Evolutionary conservation across 768 basidiomycete genomes (phyloP), one percentile per base, ranked within the genome.

Genomic region (Boletus sp.): DNA sequence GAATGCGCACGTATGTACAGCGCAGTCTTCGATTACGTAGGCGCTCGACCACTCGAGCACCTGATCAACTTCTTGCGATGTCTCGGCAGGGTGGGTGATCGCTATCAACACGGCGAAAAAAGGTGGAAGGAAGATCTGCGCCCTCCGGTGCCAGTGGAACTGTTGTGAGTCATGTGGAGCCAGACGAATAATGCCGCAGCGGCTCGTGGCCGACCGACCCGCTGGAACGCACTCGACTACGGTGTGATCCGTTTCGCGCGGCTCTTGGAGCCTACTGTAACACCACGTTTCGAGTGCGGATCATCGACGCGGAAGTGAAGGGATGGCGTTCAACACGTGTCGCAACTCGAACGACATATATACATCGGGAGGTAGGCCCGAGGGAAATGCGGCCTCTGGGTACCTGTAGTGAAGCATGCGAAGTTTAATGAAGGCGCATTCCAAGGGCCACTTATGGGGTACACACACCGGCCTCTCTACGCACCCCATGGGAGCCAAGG

Each of bases 1-100:
- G 35, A 39, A 36, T 9, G 20, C 30, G 7, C 50, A 15, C 18
- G 29, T 9, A 29, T 24, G 55, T 28, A 24, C 47, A 17, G 4
- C 17, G 14, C 18, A 5, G 47, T 9, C 65, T 67, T 67, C 55
- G 37, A 58, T 67, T 66, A 66, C 59, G 66, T 64, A 40, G 39
- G 4, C 7, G 18, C 40, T 41, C 40, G 40, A 20, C 5, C 40
- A 11, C 40, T 41, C 40, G 40, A 20, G 15, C 40, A 11, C 11
- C 37, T 20, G 17, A 6, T 20, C 40, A 8, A 14, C 30, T 41
- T 20, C 36, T 10, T 12, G 41, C 45, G 29, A 35, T 11, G 37
- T 51, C 48, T 48, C 40, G 40, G 24, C 36, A 40, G 32, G 8
- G 14, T 14, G 9, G 37, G 24, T 35, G 59, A 53, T 48, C 46